Evolutionary conservation across 768 basidiomycete species (phyloP), one percentile per base, ranked within the genome.

Genomic region (Calocybe gangraenosa): DNA sequence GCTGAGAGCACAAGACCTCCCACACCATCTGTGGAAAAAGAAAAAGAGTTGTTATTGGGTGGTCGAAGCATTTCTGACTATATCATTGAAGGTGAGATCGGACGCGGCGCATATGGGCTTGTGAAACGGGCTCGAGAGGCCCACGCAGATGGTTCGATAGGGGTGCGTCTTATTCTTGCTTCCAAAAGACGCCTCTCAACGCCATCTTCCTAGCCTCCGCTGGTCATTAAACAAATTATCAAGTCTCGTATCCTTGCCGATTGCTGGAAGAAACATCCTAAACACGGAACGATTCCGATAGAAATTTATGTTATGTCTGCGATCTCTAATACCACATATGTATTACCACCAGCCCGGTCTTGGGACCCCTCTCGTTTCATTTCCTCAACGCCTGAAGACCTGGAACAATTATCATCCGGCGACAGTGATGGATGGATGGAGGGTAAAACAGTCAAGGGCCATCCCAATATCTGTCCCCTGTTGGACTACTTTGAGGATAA

Each of bases 261-360:
- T 68, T 98, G 95, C 65, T 99, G 96, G 96, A 98, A 98, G 71
- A 90, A 89, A 59, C 95, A 99, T 62, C 87, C 89, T 34, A 81
- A 85, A 50, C 79, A 89, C 62, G 95, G 95, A 46, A 96, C 96
- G 7, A 96, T 98, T 57, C 95, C 96, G 13, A 95, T 98, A 69
- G 96, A 99, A 68, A 95, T 95, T 19, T 89, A 87, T 61, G 89
- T 92, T 59, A 88, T 92, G 90, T 89, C 88, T 47, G 81, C 87
- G 37, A 84, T 92, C 64, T 92, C 90, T 38, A 79, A 84, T 51
- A 87, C 81, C 3, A 74, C 82, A 19, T 91, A 91, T 64, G 73
- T 82, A 19, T 72, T 95, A n/a, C 84, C 89, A 8, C 67, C 83
- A 13, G 78, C 75, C 15, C 79, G 89, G 48, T 84, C 92, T 18